Conservation (phyloP, 2,329 filamentous ascomycete genomes). For the Fusarium sp. region DNA sequence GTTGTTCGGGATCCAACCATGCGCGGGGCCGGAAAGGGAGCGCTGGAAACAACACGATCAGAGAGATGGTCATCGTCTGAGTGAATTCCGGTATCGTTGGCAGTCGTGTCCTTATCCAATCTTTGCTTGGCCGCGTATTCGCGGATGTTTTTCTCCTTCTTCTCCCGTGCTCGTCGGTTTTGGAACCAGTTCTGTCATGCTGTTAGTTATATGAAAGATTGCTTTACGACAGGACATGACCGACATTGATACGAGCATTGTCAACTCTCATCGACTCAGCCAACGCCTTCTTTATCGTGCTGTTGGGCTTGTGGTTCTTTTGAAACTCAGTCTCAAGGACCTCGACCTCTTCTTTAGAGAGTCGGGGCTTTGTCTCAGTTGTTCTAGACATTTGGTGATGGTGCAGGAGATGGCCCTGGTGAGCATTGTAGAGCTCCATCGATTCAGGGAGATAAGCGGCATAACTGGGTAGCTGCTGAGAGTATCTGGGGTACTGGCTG, state of each 20-base stretch:
- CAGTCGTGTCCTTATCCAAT: conserved; percentile 50
- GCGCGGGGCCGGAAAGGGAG: conserved; percentile 52
- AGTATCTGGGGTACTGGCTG: conserved; percentile 49
- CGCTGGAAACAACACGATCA: conserved; percentile 55
- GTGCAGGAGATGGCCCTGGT: conserved; percentile 52
- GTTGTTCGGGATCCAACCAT: conserved; percentile 14
- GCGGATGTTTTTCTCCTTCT: conserved; percentile 68
- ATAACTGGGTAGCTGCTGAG: conserved; percentile 51
- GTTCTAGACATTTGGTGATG: conserved; percentile 55
- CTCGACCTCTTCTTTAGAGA: conserved; percentile 70
- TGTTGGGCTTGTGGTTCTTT: conserved; percentile 73
- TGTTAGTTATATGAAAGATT: conserved; percentile 47
- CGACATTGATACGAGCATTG: conserved; percentile 71
- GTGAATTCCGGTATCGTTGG: conserved; percentile 42
- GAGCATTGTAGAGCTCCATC: conserved; percentile 53
- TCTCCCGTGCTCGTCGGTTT: conserved; percentile 72
- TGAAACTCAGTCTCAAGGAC: conserved; percentile 70
- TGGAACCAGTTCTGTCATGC: conserved; percentile 74
- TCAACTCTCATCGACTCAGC: conserved; percentile 72
- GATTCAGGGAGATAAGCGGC: conserved; percentile 53
- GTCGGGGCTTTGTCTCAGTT: conserved; percentile 62
- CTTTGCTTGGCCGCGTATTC: conserved; percentile 55
- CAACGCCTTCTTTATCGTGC: conserved; percentile 68
- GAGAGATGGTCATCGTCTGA: conserved; percentile 47
- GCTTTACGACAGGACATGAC: conserved; percentile 29